Conservation (phyloP, 768 basidiomycete genomes). For the Suillus sp. region DNA sequence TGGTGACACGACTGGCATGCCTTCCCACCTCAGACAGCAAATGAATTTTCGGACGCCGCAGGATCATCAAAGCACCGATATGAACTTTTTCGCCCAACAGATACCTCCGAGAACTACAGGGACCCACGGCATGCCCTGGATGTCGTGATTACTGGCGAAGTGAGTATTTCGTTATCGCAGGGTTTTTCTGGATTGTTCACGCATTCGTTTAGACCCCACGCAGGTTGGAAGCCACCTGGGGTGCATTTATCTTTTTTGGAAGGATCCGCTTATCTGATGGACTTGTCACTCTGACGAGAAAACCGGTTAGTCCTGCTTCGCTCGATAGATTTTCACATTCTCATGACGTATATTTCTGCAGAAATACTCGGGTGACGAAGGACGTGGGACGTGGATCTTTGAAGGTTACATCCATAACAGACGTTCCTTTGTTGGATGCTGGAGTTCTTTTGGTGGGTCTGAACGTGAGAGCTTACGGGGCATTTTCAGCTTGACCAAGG, state of each 20-base stretch:
- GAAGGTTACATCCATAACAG: slow-evolving; percentile 55
- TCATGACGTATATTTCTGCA: slow-evolving; percentile 24
- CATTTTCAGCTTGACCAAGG: slow-evolving; percentile 60
- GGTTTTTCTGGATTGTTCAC: slow-evolving; percentile 25
- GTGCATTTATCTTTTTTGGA: slow-evolving; percentile 61
- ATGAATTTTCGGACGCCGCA: slow-evolving; percentile 32
- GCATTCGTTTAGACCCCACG: slow-evolving; percentile 46
- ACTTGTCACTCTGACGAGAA: slow-evolving; percentile 58
- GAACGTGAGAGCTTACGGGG: slow-evolving; percentile 44
- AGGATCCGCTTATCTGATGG: slow-evolving; percentile 58
- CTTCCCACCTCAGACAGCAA: slow-evolving; percentile 21
- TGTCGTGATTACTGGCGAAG: slow-evolving; percentile 40
- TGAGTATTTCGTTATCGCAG: slow-evolving; percentile 27
- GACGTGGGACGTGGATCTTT: slow-evolving; percentile 56
- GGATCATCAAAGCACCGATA: slow-evolving; percentile 29
- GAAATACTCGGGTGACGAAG: slow-evolving; percentile 43
- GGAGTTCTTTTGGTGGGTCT: slow-evolving; percentile 42
- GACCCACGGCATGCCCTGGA: slow-evolving; percentile 34
- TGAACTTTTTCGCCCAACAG: slow-evolving; percentile 33
- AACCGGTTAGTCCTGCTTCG: slow-evolving; percentile 48
- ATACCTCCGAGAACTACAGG: slow-evolving; percentile 30
- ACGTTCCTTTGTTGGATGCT: slow-evolving; percentile 54
- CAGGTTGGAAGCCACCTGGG: slow-evolving; percentile 65
- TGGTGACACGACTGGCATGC: slow-evolving; percentile 25
- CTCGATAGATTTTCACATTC: slow-evolving; percentile 10